Evolutionary conservation across 2,329 filamentous ascomycete genomes (phyloP).

Genomic region (Pseudogymnoascus sp.): DNA sequence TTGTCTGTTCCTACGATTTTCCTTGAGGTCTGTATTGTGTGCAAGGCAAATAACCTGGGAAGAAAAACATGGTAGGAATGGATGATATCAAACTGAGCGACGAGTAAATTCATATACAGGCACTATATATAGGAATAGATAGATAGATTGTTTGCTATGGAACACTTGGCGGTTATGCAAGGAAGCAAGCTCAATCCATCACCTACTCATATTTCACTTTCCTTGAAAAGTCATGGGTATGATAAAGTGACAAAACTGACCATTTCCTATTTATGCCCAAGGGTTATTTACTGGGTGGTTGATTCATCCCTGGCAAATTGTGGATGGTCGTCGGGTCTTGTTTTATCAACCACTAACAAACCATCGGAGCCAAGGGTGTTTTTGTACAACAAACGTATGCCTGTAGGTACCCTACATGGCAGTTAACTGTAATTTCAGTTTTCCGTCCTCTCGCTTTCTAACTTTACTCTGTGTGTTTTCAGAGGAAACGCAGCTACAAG

Average conservation of each 20-base stretch:
- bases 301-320: not conserved
- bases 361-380: not conserved
- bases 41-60: not conserved
- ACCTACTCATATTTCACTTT: conserved; percentile 2
- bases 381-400: conserved; percentile 1
- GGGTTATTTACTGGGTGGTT: not conserved
- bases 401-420: not conserved
- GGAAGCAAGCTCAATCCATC: conserved; percentile 1
- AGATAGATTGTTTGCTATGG: conserved; percentile 7
- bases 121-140: conserved; percentile 8
- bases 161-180: conserved; percentile 1
- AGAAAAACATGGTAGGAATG: conserved; percentile 1
- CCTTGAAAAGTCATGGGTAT: not conserved
- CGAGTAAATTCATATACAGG: not conserved
- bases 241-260: not conserved
- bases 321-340: not conserved
- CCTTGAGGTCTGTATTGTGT: conserved; percentile 3
- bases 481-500: not conserved
- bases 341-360: not conserved
- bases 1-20: not conserved
- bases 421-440: not conserved
- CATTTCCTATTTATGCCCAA: not conserved
- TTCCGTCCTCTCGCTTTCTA: not conserved
- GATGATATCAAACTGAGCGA: not conserved
- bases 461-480: not conserved